A percentile compares a stretch with the other conserved stretches of the same genome.
These are phyloP conservation scores for Lachancea mirantina DNA, from an alignment of 805 yeast genomes.

Conservation along the genomic window DNA sequence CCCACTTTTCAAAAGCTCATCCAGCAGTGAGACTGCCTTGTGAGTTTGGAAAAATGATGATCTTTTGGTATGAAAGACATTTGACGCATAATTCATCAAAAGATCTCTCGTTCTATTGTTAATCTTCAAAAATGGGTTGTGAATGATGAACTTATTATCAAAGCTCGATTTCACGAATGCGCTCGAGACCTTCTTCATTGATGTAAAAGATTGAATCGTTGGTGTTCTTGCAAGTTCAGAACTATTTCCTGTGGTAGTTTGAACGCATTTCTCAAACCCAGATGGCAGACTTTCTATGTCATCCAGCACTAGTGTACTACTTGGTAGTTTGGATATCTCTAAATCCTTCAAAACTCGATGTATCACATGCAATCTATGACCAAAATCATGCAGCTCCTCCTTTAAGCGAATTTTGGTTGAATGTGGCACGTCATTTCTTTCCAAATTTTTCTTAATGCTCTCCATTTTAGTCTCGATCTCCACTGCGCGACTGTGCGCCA, in stretches of 20 bases:
- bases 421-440: conserved; percentile 1
- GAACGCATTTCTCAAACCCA: background rate
- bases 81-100: conserved; percentile 40
- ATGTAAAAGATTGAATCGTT: conserved; percentile 27
- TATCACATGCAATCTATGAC: conserved; percentile 28
- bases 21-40: conserved; percentile 44
- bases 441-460: conserved; percentile 25
- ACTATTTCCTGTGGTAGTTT: background rate
- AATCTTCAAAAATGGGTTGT: conserved; percentile 50
- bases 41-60: conserved; percentile 41
- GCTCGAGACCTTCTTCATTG: conserved; percentile 27
- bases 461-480: conserved; percentile 37
- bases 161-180: conserved; percentile 31
- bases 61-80: conserved; percentile 37
- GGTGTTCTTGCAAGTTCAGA: conserved; percentile 13
- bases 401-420: too few species aligned
- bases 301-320: conserved; percentile 8
- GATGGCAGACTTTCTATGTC: conserved; percentile 14
- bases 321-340: conserved; percentile 21
- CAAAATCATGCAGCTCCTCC: conserved; percentile 26
- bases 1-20: conserved; percentile 30
- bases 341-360: conserved; percentile 29
- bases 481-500: conserved; percentile 36
- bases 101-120: conserved; percentile 44
- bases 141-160: conserved; percentile 53